phyloP scores from a whole-genome alignment of 345 rosid species.

The Carallia brachiata region DNA sequence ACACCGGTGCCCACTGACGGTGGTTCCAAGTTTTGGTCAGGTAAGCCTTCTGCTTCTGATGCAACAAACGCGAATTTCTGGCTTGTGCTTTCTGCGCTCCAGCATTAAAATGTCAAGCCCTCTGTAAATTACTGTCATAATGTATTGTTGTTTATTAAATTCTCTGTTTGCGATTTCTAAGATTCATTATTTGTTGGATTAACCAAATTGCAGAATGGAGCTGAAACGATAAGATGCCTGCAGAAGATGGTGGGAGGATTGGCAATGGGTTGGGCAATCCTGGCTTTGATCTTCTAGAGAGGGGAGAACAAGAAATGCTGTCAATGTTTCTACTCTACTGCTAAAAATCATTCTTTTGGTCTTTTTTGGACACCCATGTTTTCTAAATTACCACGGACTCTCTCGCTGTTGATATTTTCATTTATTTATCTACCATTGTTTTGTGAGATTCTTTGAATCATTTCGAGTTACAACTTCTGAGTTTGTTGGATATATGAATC shows the following conservation, averaged over 20 bases:
- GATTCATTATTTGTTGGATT: too few species aligned
- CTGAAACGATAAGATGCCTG: slow-evolving; percentile 23
- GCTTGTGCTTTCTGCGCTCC: not conserved
- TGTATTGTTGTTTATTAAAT: not conserved
- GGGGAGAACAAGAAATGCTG: not conserved
- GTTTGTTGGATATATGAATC: too few species aligned
- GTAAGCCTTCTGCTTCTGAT: not conserved
- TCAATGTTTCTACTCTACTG: not conserved
- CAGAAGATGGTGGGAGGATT: slow-evolving; percentile 18
- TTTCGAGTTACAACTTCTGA: too few species aligned
- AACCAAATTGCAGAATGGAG: slow-evolving; percentile 32
- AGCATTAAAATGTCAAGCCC: not conserved
- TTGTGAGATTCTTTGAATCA: slow-evolving; percentile 1
- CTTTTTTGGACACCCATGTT: not conserved
- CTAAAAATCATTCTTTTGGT: slow-evolving; percentile 7
- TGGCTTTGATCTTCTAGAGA: slow-evolving; percentile 23
- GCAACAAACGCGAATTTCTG: not conserved
- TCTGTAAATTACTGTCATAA: too few species aligned
- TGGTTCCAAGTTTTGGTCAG: not conserved
- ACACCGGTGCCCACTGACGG: not conserved
- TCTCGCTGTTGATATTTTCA: slow-evolving; percentile 12
- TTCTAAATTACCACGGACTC: slow-evolving; percentile 3
- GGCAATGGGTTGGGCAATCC: slow-evolving; percentile 28
- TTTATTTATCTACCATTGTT: slow-evolving; percentile 20
- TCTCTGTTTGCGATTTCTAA: not conserved